Base-by-base conservation (phyloP, 768 basidiomycete genomes). In the Austroboletus eburneus region DNA sequence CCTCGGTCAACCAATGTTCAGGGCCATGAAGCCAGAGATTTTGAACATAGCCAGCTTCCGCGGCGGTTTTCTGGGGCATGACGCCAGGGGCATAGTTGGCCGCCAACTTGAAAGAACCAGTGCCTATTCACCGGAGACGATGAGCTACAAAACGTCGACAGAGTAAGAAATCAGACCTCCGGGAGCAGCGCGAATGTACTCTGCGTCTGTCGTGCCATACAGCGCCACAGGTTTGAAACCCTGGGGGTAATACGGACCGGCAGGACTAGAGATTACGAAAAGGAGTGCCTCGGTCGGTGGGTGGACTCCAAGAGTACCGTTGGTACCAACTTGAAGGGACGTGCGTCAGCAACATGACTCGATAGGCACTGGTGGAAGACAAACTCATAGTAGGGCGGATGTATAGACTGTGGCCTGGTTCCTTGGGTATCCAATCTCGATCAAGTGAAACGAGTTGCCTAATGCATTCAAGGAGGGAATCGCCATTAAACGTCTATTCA, bases 201-300 rank as follows among this genome's bases (percentile, higher is more conserved):
- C 80, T 1, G 32, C 3, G 17, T 61, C 60, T 1, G 86, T 88
- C 1, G 89, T 91, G 42, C 76, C 92, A 46, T 89, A 82, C 42
- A 94, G 74, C n/a, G 88, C 79, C 39, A 95, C 79, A 21, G 92
- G 91, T 67, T 94, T 94, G 76, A 93, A 94, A 12, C 91, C 91
- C 24, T 81, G 71, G 0, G 85, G 80, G 59, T 85, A 93, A 64
- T 90, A 93, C 3, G 91, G 90, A 22, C 91, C 90, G 13, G 73
- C 74, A 12, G 76, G 77, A 50, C 74, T 77, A 57, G 77, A 77
- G 52, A 83, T 81, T 46, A 83, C 80, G 54, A 79, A 83, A 7
- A 83, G 69, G 14, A 81, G 68, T 1, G 91, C 91, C 67, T 74
- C 77, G 64, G 68, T 89, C 78, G 77, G 75, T 2, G 81, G 77